Conservation (phyloP, 768 basidiomycete species). For the Amanita thiersii region DNA sequence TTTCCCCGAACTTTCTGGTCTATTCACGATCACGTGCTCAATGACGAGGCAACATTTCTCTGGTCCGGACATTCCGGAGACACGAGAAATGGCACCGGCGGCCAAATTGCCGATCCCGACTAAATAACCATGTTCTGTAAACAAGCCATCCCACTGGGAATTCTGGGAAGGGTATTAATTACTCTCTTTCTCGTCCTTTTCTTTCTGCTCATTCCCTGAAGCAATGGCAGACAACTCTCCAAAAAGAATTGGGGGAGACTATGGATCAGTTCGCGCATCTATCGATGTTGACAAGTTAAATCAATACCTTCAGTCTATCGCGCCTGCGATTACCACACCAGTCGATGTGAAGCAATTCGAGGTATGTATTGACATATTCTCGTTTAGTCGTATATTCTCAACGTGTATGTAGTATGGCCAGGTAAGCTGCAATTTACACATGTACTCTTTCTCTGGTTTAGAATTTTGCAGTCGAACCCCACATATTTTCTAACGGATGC, state of each 20-base stretch:
- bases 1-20: conserved; percentile 31
- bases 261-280: conserved; percentile 62
- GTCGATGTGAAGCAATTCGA: conserved; percentile 90
- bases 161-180: too few species aligned
- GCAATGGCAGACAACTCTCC: conserved; percentile 8
- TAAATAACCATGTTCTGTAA: too few species aligned
- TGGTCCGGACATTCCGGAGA: background rate
- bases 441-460: background rate
- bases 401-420: conserved; percentile 63
- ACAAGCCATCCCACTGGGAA: too few species aligned
- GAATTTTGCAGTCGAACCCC: conserved; percentile 69
- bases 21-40: conserved; percentile 18
- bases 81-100: too few species aligned
- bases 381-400: conserved; percentile 1
- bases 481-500: conserved; percentile 89
- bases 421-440: conserved; percentile 32
- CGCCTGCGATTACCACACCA: conserved; percentile 49
- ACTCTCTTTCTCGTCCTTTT: background rate
- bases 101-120: background rate
- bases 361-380: conserved; percentile 31
- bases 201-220: background rate
- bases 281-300: conserved; percentile 63
- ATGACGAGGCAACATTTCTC: background rate
- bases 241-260: conserved; percentile 63
- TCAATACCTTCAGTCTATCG: conserved; percentile 50